These are phyloP conservation scores for Viola pubescens DNA, from an alignment of 441 rosid species.

Conservation along the genomic window DNA sequence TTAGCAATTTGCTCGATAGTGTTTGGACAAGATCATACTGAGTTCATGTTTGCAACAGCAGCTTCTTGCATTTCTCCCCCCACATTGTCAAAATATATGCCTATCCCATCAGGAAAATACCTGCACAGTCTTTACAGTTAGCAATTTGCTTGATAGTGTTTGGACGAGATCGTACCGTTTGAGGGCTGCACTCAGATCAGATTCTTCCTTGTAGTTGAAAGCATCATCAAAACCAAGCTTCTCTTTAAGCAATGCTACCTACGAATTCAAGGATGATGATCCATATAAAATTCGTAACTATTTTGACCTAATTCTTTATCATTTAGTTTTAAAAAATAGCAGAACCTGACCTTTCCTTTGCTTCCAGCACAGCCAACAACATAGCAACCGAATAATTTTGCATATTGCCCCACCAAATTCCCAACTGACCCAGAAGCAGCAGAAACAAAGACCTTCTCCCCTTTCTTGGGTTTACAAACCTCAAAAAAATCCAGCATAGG, in stretches of 20 bases:
- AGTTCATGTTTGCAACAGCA: conserved; percentile 54
- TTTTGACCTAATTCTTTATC: neutral
- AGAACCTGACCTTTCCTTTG: conserved; percentile 35
- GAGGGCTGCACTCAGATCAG: conserved; percentile 42
- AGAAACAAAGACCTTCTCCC: conserved; percentile 49
- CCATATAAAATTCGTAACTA: neutral
- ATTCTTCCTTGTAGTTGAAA: conserved; percentile 61
- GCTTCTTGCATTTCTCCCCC: conserved; percentile 71
- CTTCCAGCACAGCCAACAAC: conserved; percentile 53
- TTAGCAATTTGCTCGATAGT: too few relatives aligned
- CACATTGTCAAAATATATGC: conserved; percentile 69
- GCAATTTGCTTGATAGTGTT: too few relatives aligned
- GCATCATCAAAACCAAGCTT: conserved; percentile 74
- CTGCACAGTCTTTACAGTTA: conserved; percentile 18
- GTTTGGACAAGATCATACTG: too few relatives aligned
- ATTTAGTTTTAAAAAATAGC: neutral
- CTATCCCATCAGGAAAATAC: conserved; percentile 64
- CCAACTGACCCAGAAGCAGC: conserved; percentile 52
- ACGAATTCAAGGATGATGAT: neutral
- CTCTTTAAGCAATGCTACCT: conserved; percentile 56
- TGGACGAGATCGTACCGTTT: conserved; percentile 27
- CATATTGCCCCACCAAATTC: conserved; percentile 50
- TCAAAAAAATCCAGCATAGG: conserved; percentile 44
- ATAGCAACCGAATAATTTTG: conserved; percentile 44
- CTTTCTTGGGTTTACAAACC: conserved; percentile 43